Percentiles rank a stretch among this genome's conserved stretches.
Conservation (phyloP, 1,284 basidiomycete species). For the Erythrobasidium hasegawianum region DNA sequence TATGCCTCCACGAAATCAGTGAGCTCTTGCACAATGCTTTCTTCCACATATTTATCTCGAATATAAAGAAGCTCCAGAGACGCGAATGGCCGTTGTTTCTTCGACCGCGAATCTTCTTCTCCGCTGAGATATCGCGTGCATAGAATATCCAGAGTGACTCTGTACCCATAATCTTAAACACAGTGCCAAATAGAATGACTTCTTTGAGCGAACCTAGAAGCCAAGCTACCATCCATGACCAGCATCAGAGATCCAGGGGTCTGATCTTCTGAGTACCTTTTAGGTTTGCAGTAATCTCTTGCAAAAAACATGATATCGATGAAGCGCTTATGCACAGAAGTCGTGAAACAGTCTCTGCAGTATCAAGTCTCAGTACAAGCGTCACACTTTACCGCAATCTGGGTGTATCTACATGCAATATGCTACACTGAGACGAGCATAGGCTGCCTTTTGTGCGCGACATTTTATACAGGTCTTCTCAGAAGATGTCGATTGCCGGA, state of each 20-base stretch:
- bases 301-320: conserved; percentile 21
- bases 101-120: neutral
- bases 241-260: conserved; percentile 21
- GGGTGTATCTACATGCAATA: conserved; percentile 16
- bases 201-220: conserved; percentile 17
- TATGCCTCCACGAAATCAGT: conserved; percentile 1
- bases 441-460: conserved; percentile 10
- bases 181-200: neutral
- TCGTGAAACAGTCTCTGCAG: conserved; percentile 31
- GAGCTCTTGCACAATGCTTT: neutral
- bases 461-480: conserved; percentile 25
- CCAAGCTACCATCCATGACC: conserved; percentile 4
- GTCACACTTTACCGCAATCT: too few species aligned
- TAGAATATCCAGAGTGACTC: conserved; percentile 16
- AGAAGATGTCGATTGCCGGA: conserved; percentile 1
- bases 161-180: neutral
- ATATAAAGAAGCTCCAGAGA: conserved; percentile 16
- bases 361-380: neutral
- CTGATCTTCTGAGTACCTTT: neutral
- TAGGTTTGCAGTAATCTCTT: conserved; percentile 20
- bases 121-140: conserved; percentile 1
- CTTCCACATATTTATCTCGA: neutral
- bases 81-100: conserved; percentile 4
- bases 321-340: conserved; percentile 13
- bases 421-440: conserved; percentile 5